These are phyloP conservation scores for Gnomoniopsis sp. DNA, from an alignment of 2,329 filamentous ascomycete genomes.

Conservation along the genomic window DNA sequence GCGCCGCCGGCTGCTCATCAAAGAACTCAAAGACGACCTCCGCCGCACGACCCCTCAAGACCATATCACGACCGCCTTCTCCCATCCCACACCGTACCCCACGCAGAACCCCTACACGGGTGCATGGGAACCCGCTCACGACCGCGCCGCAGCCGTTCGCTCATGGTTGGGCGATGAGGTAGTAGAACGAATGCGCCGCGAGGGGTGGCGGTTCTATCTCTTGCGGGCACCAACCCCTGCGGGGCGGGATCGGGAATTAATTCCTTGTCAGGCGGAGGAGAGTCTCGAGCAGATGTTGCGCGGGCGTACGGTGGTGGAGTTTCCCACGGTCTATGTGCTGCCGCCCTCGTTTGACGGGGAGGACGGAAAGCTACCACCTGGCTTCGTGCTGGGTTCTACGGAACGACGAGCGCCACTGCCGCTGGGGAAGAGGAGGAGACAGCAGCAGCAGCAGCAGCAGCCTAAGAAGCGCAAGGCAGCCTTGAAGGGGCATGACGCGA, in stretches of 20 bases:
- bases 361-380: conserved; percentile 20
- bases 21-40: conserved; percentile 15
- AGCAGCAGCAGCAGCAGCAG: conserved; percentile 1
- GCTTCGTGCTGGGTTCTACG: conserved; percentile 21
- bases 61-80: conserved; percentile 20
- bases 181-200: conserved; percentile 12
- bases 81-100: conserved; percentile 17
- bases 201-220: conserved; percentile 25
- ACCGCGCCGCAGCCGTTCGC: conserved; percentile 6
- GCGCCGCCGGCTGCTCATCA: conserved; percentile 6
- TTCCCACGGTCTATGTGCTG: conserved; percentile 66
- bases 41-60: conserved; percentile 19
- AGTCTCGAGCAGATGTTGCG: conserved; percentile 51
- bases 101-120: conserved; percentile 24
- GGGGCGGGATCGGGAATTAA: conserved; percentile 34
- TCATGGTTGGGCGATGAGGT: conserved; percentile 22
- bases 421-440: not conserved
- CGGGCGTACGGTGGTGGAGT: conserved; percentile 64
- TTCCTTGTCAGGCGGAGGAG: conserved; percentile 46
- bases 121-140: conserved; percentile 24
- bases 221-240: conserved; percentile 17
- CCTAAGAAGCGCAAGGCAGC: conserved; percentile 9
- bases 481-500: not conserved
- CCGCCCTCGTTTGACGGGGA: conserved; percentile 20
- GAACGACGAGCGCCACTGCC: conserved; percentile 18